Evolutionary conservation across 2,329 filamentous ascomycete genomes (phyloP).

Genomic region (Colletotrichum trifolii): DNA sequence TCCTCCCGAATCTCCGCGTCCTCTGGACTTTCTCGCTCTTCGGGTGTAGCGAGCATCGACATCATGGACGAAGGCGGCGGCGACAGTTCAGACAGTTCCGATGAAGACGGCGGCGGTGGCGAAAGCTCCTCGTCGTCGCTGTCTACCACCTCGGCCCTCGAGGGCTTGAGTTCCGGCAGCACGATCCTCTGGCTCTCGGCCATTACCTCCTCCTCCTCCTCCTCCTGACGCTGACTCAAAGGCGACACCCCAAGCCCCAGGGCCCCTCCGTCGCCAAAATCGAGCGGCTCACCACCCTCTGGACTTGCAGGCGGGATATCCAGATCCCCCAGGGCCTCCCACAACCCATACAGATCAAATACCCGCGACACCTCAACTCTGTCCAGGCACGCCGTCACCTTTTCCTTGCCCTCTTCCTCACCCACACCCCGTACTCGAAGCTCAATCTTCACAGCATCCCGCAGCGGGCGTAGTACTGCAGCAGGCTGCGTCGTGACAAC

Average conservation of each 20-base stretch:
- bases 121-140: slow-evolving; percentile 52
- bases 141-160: slow-evolving; percentile 48
- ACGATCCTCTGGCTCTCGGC: slow-evolving; percentile 7
- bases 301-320: slow-evolving; percentile 40
- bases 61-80: slow-evolving; percentile 34
- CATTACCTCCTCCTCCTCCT: not conserved
- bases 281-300: slow-evolving; percentile 2
- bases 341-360: slow-evolving; percentile 69
- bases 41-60: slow-evolving; percentile 3
- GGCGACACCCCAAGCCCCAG: not conserved
- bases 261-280: not conserved
- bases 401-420: slow-evolving; percentile 35
- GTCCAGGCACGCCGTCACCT: slow-evolving; percentile 55
- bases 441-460: slow-evolving; percentile 53
- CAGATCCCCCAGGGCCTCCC: slow-evolving; percentile 66
- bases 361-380: slow-evolving; percentile 65
- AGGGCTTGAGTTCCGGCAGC: slow-evolving; percentile 25
- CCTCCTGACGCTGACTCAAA: not conserved
- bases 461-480: slow-evolving; percentile 54
- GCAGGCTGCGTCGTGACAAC: slow-evolving; percentile 61
- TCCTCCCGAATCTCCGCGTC: not conserved
- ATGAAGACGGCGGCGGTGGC: slow-evolving; percentile 6
- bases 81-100: slow-evolving; percentile 29
- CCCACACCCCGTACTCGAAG: slow-evolving; percentile 39
- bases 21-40: not conserved